Conservation (phyloP, 2,329 filamentous ascomycete species). For the Trichoderma afroharzianum region DNA sequence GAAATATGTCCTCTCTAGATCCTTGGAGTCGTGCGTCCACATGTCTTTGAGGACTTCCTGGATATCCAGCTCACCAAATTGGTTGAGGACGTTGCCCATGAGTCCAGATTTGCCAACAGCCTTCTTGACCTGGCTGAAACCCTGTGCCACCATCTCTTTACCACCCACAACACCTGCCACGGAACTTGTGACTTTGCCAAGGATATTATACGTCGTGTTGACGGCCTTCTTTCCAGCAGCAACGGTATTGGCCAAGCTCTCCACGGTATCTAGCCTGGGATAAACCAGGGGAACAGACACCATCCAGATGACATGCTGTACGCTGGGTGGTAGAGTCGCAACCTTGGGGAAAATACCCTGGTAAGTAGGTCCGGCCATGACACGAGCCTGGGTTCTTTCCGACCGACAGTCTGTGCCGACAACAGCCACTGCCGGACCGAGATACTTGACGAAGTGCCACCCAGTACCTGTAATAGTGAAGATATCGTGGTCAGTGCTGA, state of each 20-base stretch:
- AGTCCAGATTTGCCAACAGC: constrained; percentile 92
- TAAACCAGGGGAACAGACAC: constrained; percentile 87
- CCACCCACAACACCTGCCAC: constrained; percentile 94
- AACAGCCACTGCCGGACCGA: constrained; percentile 85
- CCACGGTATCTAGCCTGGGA: constrained; percentile 84
- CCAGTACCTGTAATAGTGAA: constrained; percentile 97
- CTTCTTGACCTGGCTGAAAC: constrained; percentile 93
- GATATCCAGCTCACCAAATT: constrained; percentile 93
- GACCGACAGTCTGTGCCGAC: constrained; percentile 89
- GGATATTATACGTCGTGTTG: constrained; percentile 91
- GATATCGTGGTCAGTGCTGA: constrained; percentile 81
- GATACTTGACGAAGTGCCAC: constrained; percentile 97
- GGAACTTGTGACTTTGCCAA: constrained; percentile 91
- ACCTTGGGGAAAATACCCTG: constrained; percentile 97
- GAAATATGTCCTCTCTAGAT: constrained; percentile 92
- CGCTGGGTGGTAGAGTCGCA: constrained; percentile 80
- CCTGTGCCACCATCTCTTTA: constrained; percentile 86
- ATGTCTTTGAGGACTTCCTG: constrained; percentile 92
- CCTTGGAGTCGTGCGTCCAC: constrained; percentile 98
- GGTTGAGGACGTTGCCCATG: constrained; percentile 93
- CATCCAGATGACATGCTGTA: constrained; percentile 98
- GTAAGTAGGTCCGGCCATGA: constrained; percentile 94
- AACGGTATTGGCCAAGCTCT: constrained; percentile 85
- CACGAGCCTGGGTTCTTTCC: constrained; percentile 83
- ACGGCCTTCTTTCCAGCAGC: constrained; percentile 95